Conservation (phyloP, 768 basidiomycete genomes). For the Suillus bovinus region DNA sequence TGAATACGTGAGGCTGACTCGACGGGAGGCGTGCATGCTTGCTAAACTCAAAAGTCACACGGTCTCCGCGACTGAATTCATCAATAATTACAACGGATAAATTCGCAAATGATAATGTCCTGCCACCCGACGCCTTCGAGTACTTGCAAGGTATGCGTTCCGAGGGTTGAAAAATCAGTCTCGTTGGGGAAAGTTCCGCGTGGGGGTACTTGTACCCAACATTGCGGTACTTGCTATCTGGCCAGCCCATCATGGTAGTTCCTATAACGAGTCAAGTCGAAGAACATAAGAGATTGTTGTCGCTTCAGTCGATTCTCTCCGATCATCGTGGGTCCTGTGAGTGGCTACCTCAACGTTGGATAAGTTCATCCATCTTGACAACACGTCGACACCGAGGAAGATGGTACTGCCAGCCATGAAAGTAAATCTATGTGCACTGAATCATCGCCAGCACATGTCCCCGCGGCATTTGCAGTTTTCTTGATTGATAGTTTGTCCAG, state of each 20-base stretch:
- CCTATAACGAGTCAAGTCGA: background rate
- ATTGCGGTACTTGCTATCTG: background rate
- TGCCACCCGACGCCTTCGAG: too few relatives aligned
- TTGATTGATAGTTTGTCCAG: too few relatives aligned
- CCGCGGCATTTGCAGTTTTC: too few relatives aligned
- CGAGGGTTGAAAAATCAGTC: too few relatives aligned
- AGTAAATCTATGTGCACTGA: background rate
- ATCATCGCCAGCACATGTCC: background rate
- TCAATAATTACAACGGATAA: too few relatives aligned
- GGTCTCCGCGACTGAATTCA: too few relatives aligned
- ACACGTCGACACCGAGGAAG: background rate
- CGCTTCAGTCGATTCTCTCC: background rate
- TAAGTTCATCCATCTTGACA: background rate
- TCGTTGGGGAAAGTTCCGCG: background rate
- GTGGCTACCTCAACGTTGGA: background rate
- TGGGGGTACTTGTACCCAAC: background rate
- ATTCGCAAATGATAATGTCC: too few relatives aligned
- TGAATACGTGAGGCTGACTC: too few relatives aligned
- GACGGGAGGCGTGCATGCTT: background rate
- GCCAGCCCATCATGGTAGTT: background rate
- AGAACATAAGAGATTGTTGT: background rate
- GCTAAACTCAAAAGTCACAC: background rate
- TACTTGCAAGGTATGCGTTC: too few relatives aligned
- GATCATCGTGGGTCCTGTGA: background rate
- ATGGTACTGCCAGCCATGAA: background rate